Evolutionary conservation across 495 filamentous ascomycete genomes (phyloP), one percentile per base, ranked within the genome.

Genomic region (Sabuloglossum arenarium): DNA sequence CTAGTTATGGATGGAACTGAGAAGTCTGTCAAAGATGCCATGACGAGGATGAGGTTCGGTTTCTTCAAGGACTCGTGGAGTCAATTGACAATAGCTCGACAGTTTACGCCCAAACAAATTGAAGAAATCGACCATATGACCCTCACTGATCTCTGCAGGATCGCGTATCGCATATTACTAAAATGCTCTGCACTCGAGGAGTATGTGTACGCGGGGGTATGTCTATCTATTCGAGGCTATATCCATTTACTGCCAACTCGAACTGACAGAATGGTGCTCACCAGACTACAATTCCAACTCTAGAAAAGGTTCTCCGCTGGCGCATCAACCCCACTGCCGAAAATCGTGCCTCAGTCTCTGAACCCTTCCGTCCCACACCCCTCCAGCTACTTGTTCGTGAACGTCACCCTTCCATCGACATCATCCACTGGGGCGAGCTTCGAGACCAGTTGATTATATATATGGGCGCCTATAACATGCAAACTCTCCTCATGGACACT

Each of bases 401-500:
- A 9, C 34, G 42, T 10, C 32, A 56, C n/a, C 25, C 42, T 12
- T 23, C 31, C 5, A 56, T 56, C 55, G 55, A 56, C 43, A 50
- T 56, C 27, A 43, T 56, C 27, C 46, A 46, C 55, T 56, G 42
- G 55, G 55, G 39, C 3, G 55, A 56, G 12, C 27, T 56, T 23
- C 55, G 55, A 4, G 55, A 56, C 30, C 55, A 56, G 23, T 8
- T 56, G 42, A 51, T 51, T 10, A 45, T 56, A 28, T 47, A 43
- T 27, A 24, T 43, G 30, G 42, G 37, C 37, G 29, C 42, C 25
- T 32, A 46, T 10, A 27, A 56, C 42, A 45, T 56, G 27, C 24
- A 32, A 34, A 34, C 29, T 9, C 21, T 56, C 6, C 28, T 45
- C 3, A 47, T 28, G 46, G 55, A 56, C 55, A 46, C n/a, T 39